These are phyloP conservation scores for Lophium mytilinum DNA, from an alignment of 495 filamentous ascomycete species.

Conservation along the genomic window DNA sequence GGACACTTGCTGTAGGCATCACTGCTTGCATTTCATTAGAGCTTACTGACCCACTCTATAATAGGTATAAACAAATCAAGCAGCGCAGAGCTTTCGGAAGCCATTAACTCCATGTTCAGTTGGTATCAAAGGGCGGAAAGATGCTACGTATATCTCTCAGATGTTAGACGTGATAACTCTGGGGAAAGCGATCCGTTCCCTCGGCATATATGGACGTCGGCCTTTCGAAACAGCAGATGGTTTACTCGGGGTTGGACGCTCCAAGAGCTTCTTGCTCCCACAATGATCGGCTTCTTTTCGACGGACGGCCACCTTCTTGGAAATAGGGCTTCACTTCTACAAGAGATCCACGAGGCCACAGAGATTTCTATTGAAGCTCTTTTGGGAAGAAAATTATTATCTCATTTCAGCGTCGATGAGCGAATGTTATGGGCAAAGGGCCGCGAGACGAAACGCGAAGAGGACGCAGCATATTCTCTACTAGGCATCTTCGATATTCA, in stretches of 20 bases:
- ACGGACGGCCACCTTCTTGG: conserved; percentile 16
- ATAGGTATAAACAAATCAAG: too few relatives aligned
- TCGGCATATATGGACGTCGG: background rate
- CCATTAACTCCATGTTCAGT: too few relatives aligned
- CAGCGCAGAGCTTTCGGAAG: too few relatives aligned
- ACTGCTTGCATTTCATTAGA: too few relatives aligned
- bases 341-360: conserved; percentile 15
- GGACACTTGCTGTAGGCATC: too few relatives aligned
- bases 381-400: conserved; percentile 14
- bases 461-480: conserved; percentile 10
- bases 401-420: conserved; percentile 11
- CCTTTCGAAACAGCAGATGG: background rate
- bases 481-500: conserved; percentile 9
- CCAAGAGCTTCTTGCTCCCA: conserved; percentile 17
- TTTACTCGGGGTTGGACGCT: background rate
- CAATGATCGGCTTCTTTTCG: conserved; percentile 23
- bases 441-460: conserved; percentile 18
- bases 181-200: background rate
- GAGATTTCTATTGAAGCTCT: conserved; percentile 16
- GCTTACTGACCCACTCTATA: too few relatives aligned
- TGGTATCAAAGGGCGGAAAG: conserved; percentile 7
- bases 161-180: background rate
- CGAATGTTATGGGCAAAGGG: conserved; percentile 19
- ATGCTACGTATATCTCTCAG: conserved; percentile 4
- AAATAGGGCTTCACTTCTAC: conserved; percentile 17